Evolutionary conservation across 2,329 filamentous ascomycete genomes (phyloP), one percentile per base, ranked within the genome.

Genomic region (Fusarium pininemorale): DNA sequence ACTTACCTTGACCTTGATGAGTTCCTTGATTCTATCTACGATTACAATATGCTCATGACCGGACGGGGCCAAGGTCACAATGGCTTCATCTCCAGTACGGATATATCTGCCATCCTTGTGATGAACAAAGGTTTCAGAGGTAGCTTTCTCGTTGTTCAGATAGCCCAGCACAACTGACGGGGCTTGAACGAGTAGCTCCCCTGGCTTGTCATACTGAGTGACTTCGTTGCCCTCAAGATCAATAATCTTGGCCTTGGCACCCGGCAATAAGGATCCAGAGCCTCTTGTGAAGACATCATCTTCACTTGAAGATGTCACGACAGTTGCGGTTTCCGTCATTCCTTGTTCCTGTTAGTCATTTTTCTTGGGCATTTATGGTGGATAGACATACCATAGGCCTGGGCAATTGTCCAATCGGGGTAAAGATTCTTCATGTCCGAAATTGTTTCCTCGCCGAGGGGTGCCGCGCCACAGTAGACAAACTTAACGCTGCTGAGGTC

Each of bases 41-140:
- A 98, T 93, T 79, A 94, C 92, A 55, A 98, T 80, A 79, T 98
- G 95, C 81, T 98, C 94, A 69, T 91, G 84, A 2, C 94, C 94
- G 1, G 86, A 84, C 0, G 89, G 87, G 6, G 90, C 85, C 75
- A 89, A 86, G 3, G 88, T 87, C 12, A 97, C 84, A 4, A 96
- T 84, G 0, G 92, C 94, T 79, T 97, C 94, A 76, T 98, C 95
- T 14, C 95, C 95, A 0, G 95, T 98, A 26, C 89, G 89, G 86
- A 97, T 90, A 89, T 94, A 96, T 71, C 90, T 83, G 6, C 90
- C 90, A 71, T 95, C 91, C 5, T 91, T 85, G 56, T 91, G 86
- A 68, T 83, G 84, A 0, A 91, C 78, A 78, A 94, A 98, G 0
- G 95, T 96, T 79, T 97, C 94, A 54, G 88, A 86, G 12, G 91